phyloP scores from a whole-genome alignment of 192 early-diverging fungal species.

The Coemansia sp. region DNA sequence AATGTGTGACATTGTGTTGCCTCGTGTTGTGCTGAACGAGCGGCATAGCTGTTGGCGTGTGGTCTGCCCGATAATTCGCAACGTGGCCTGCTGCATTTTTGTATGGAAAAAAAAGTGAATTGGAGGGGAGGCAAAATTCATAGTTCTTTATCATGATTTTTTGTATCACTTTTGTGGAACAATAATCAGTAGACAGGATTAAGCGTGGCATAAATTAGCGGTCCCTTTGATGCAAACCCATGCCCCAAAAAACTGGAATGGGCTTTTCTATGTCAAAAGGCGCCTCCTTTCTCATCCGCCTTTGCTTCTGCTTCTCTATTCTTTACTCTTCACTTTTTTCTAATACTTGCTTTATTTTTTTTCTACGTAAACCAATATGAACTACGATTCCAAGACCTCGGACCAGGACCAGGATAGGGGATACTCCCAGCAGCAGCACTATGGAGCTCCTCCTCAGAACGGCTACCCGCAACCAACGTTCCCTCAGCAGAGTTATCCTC shows the following conservation, averaged over 20 bases:
- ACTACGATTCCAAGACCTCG: background rate
- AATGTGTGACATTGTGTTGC: slow-evolving; percentile 68
- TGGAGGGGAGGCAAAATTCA: background rate
- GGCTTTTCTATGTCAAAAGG: background rate
- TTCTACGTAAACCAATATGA: background rate
- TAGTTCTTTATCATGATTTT: background rate
- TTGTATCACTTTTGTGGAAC: background rate
- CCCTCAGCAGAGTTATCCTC: slow-evolving; percentile 1
- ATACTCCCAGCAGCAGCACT: background rate
- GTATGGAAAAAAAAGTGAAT: background rate
- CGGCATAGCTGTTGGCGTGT: slow-evolving; percentile 1
- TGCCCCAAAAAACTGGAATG: background rate
- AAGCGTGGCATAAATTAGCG: background rate
- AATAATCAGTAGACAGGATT: background rate
- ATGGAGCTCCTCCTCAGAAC: background rate
- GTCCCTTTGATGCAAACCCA: background rate
- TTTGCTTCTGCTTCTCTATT: background rate
- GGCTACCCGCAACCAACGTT: background rate
- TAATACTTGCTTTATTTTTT: background rate
- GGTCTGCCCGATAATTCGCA: slow-evolving; percentile 6
- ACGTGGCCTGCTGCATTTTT: background rate
- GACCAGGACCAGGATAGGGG: background rate
- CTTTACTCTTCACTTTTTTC: background rate
- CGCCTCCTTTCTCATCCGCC: background rate
- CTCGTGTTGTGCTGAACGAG: slow-evolving; percentile 26